phyloP scores from a whole-genome alignment of 805 yeast genomes.

The Ogataea glucozyma region DNA sequence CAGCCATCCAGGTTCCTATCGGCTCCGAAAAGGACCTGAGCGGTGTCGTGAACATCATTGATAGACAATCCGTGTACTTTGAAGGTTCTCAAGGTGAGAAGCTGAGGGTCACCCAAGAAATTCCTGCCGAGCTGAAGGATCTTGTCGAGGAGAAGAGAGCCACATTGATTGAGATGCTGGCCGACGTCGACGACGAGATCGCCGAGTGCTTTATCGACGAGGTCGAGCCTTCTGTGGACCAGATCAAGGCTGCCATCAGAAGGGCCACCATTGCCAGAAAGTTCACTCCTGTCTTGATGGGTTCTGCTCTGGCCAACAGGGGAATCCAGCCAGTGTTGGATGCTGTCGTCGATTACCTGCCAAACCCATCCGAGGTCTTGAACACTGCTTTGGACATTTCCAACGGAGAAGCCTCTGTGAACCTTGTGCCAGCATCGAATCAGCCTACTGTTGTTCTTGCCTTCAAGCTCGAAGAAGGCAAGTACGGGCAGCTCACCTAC shows the following conservation, averaged over 20 bases:
- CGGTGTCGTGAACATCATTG: conserved; percentile 92
- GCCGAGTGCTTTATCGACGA: conserved; percentile 93
- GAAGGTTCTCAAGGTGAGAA: conserved; percentile 90
- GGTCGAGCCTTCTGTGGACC: conserved; percentile 78
- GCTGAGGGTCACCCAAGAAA: conserved; percentile 55
- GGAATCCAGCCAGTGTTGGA: conserved; percentile 95
- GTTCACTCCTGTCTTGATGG: conserved; percentile 99
- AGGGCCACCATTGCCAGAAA: conserved; percentile 92
- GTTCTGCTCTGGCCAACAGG: conserved; percentile 95
- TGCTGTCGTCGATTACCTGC: conserved; percentile 93
- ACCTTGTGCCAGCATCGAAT: conserved; percentile 66
- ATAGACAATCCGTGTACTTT: conserved; percentile 82
- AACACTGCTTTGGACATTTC: conserved; percentile 84
- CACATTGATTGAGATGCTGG: conserved; percentile 84
- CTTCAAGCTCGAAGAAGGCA: conserved; percentile 98
- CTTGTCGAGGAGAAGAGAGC: conserved; percentile 90
- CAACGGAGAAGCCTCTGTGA: conserved; percentile 65
- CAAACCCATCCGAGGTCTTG: conserved; percentile 90
- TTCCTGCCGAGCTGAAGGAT: conserved; percentile 80
- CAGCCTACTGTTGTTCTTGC: conserved; percentile 95
- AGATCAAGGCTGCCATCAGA: conserved; percentile 87
- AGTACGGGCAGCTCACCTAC: conserved; percentile 96
- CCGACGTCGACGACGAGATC: conserved; percentile 97
- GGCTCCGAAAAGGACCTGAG: conserved; percentile 83
- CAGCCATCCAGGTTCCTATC: conserved; percentile 97